These are phyloP conservation scores for Durio zibethinus DNA, from an alignment of 345 rosid species.

Conservation along the genomic window DNA sequence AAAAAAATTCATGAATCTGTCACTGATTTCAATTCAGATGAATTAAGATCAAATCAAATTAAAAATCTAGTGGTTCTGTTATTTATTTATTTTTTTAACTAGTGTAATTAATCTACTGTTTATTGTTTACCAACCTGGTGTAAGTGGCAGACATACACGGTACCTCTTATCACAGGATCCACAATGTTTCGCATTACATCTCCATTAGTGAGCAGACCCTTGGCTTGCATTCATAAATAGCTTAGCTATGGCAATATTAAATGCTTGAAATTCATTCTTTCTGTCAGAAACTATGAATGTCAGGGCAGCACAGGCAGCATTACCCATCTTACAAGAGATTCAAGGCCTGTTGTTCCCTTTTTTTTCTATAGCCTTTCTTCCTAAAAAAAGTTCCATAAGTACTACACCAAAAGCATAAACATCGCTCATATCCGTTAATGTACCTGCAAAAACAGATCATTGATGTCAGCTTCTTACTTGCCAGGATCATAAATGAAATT, in stretches of 20 bases:
- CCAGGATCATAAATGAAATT: background rate
- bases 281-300: background rate
- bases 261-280: background rate
- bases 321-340: slow-evolving; percentile 90
- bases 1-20: no score
- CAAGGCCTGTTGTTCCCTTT: slow-evolving; percentile 55
- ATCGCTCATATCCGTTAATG: slow-evolving; percentile 80
- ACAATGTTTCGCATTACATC: slow-evolving; percentile 63
- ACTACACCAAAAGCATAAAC: slow-evolving; percentile 91
- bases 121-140: slow-evolving; percentile 58
- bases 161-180: slow-evolving; percentile 71
- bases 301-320: slow-evolving; percentile 6
- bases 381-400: slow-evolving; percentile 80
- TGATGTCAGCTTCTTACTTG: background rate
- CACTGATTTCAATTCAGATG: no score
- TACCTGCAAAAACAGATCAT: slow-evolving; percentile 37
- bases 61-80: no score
- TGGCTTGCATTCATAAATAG: slow-evolving; percentile 55
- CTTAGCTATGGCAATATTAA: slow-evolving; percentile 13
- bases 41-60: background rate
- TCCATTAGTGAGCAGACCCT: slow-evolving; percentile 88
- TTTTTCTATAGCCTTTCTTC: slow-evolving; percentile 78
- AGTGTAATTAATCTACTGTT: background rate
- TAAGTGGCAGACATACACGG: slow-evolving; percentile 67
- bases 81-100: no score